These are phyloP conservation scores for Chalciporus piperatus DNA, from an alignment of 768 basidiomycete species.

Conservation along the genomic window DNA sequence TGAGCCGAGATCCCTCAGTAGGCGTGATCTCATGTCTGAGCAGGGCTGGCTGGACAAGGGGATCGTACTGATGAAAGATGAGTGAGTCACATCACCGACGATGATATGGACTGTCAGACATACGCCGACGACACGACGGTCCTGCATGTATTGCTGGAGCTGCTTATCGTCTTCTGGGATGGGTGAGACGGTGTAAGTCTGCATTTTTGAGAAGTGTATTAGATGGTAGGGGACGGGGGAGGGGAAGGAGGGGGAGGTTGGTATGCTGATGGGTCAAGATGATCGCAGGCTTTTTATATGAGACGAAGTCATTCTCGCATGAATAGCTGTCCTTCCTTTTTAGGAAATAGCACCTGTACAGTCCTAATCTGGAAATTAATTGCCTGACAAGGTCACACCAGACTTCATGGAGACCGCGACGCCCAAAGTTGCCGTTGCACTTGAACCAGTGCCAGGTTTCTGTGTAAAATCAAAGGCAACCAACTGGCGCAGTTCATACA, in stretches of 20 bases:
- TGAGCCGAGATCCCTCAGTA: constrained; percentile 59
- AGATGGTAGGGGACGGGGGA: not conserved
- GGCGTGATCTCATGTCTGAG: constrained; percentile 85
- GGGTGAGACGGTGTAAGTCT: constrained; percentile 51
- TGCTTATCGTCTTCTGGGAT: constrained; percentile 62
- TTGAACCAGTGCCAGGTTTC: constrained; percentile 65
- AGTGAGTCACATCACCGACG: constrained; percentile 12
- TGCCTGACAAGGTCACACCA: no score
- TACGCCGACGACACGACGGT: constrained; percentile 79
- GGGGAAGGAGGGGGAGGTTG: constrained; percentile 4
- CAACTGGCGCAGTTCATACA: constrained; percentile 31
- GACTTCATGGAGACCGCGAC: constrained; percentile 21
- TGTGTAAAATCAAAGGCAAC: constrained; percentile 60
- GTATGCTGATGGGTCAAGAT: not conserved
- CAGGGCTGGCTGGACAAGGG: constrained; percentile 90
- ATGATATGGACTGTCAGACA: constrained; percentile 22
- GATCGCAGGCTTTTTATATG: constrained; percentile 34
- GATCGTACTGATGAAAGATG: constrained; percentile 68
- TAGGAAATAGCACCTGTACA: not conserved
- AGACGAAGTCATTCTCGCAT: no score
- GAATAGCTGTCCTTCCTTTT: constrained; percentile 2
- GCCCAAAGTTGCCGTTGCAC: constrained; percentile 28
- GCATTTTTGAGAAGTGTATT: constrained; percentile 6
- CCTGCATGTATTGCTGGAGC: constrained; percentile 73
- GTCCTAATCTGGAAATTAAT: constrained; percentile 5